Base-by-base conservation (phyloP, 2,329 filamentous ascomycete species). In the Sodiomyces alkalinus region DNA sequence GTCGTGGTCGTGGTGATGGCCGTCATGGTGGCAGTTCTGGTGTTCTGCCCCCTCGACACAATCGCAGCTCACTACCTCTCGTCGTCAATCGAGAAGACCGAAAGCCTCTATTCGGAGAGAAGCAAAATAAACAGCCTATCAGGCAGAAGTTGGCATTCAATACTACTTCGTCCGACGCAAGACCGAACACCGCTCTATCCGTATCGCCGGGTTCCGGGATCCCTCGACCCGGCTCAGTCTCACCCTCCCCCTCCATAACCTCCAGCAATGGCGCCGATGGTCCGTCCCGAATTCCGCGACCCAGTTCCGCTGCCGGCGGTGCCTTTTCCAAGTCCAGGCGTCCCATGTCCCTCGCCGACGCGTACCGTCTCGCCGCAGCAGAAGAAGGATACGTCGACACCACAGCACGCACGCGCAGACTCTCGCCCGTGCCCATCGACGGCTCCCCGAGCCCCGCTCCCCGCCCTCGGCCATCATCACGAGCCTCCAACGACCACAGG, bases 381-480 rank as follows among this genome's bases (percentile, higher is more conserved):
- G 48, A 51, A 19, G 45, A 45, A 18, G 41, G 36, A 5, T 22
- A 53, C 49, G 4, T 45, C 41, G 19, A 39, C 40, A 13, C 27
- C 5, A 20, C 27, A 17, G 20, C 27, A n/a, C 19, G 51, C 52
- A 28, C 43, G 40, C 19, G 42, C 42, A 5, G 39, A 25, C 17
- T 30, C 8, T 34, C 40, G 10, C 32, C 36, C 8, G 24, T 30
- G n/a, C 37, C 45, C 17, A 33, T 40, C 43, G 55, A 58, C 33
- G 62, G 53, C 12, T 66, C 62, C 2, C 63, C 63, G 1, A 68
- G 63, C 30, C 63, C 63, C 1, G 63, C 63, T 1, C 63, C 63
- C 2, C 49, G 63, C 18, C 41, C 49, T 6, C 60, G 58, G 53
- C 54, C 56, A 9, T 41, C 45, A 12, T 46, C 44, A 19, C 42